Evolutionary conservation across 1,284 basidiomycete species (phyloP), one percentile per base, ranked within the genome.

Genomic region (Ustilago cynodontis): DNA sequence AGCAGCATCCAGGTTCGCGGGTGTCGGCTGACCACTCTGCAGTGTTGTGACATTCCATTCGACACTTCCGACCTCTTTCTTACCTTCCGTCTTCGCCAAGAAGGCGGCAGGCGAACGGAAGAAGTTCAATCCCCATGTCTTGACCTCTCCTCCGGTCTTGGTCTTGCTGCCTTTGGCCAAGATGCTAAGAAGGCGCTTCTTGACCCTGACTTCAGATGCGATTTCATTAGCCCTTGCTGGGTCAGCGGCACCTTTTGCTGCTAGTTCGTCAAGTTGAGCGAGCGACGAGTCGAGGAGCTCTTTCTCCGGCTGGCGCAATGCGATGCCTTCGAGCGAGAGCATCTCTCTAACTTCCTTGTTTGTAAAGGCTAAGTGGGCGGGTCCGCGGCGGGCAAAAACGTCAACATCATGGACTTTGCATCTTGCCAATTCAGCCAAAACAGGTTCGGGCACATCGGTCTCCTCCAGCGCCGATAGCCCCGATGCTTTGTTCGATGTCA

Each of bases 321-420:
- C 89, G 0, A 91, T 90, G 47, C 91, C 90, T 1, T 91, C 89
- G 16, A 98, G 90, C 52, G 90, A 90, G 77, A 94, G 90, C 89
- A 98, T 90, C 87, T 99, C 96, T 28, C 96, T 89, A 3, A 98
- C 89, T 86, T 99, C 97, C 87, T 98, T 98, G 54, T 93, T 92
- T 1, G 95, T 96, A 84, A 96, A 98, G 0, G 94, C 93, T 0
- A 94, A 92, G 85, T 98, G 93, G 2, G 92, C 89, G 0, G 94
- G 94, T 0, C 95, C 96, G 16, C 96, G 89, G 43, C 97, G 88
- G 0, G 92, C 96, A 31, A 96, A 88, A 52, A 97, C 92, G 16
- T 92, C 91, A 29, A 99, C 92, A 59, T 93, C 91, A 74, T 90
- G 88, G 24, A 99, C 90, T 31, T 77, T 74, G 11, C 92, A 93